A percentile compares a stretch with the other conserved stretches of the same genome.
Conservation (phyloP, 768 basidiomycete genomes). For the Lactarius hatsudake region DNA sequence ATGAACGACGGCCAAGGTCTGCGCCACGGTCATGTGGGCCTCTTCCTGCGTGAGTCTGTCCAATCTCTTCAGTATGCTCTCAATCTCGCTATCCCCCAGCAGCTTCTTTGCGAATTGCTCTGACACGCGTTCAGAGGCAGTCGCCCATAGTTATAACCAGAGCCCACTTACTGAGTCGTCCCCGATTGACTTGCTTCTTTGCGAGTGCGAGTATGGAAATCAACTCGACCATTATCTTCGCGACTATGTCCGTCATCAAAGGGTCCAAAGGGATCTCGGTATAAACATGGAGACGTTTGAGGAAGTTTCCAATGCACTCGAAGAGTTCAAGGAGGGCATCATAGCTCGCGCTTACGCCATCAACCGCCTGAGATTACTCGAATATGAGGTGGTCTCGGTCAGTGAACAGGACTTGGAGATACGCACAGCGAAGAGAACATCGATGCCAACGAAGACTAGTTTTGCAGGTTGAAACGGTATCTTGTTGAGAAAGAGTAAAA, state of each 20-base stretch:
- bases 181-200: constrained; percentile 2
- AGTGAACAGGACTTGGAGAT: too few relatives aligned
- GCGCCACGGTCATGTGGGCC: constrained; percentile 1
- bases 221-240: constrained; percentile 13
- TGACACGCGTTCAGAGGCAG: not conserved
- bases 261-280: not conserved
- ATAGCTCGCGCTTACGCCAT: constrained; percentile 10
- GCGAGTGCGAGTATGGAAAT: constrained; percentile 9
- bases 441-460: too few relatives aligned
- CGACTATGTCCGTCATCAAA: constrained; percentile 8
- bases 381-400: not conserved
- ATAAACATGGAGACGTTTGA: constrained; percentile 8
- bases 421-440: too few relatives aligned
- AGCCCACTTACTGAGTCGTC: constrained; percentile 15
- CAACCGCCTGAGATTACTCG: not conserved
- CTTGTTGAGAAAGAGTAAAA: not conserved
- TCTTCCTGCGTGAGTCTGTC: constrained; percentile 17
- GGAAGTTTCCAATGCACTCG: not conserved
- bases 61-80: not conserved
- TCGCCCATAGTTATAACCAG: too few relatives aligned
- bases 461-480: too few relatives aligned
- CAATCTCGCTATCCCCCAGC: constrained; percentile 3
- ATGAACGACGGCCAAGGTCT: constrained; percentile 4
- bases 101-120: constrained; percentile 11
- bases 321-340: constrained; percentile 15